Conservation (phyloP, 495 filamentous ascomycete genomes). For the Achaetomiella virescens region DNA sequence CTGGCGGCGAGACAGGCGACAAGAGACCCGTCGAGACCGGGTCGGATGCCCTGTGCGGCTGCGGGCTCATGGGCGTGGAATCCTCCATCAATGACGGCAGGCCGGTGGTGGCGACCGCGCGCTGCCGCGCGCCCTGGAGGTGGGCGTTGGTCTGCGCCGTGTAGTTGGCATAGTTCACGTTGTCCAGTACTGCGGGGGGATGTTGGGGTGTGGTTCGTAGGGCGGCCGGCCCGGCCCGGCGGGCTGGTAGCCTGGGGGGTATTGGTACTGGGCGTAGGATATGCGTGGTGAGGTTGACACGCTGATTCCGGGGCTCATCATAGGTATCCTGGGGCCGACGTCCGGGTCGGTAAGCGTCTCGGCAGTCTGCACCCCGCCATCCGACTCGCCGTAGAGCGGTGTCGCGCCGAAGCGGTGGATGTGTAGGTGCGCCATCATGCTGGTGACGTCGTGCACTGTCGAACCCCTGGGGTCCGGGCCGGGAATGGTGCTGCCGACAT, state of each 20-base stretch:
- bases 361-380: slow-evolving; percentile 30
- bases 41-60: slow-evolving; percentile 1
- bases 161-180: slow-evolving; percentile 26
- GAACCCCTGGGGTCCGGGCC: slow-evolving; percentile 9
- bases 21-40: neutral
- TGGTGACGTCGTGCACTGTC: slow-evolving; percentile 14
- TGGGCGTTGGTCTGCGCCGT: slow-evolving; percentile 21
- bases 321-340: slow-evolving; percentile 1
- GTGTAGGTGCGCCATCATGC: slow-evolving; percentile 22
- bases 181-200: slow-evolving; percentile 5
- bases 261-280: neutral
- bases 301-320: neutral
- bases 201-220: slow-evolving; percentile 1
- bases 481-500: neutral
- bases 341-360: slow-evolving; percentile 26
- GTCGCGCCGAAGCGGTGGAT: slow-evolving; percentile 25
- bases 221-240: neutral
- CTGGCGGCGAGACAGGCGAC: neutral
- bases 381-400: slow-evolving; percentile 26
- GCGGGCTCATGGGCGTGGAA: slow-evolving; percentile 14
- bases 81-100: slow-evolving; percentile 23
- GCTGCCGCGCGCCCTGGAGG: slow-evolving; percentile 8
- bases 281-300: neutral
- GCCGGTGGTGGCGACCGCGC: slow-evolving; percentile 3
- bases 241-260: neutral